Conservation (phyloP, 129 eudicot genomes). For the Helianthus annuus region HanXRQr2.0-SUNRISE NC_035446.2:105653951-105654450, state of each 20-base stretch:
- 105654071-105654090: no score
- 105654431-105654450: slow-evolving; percentile 86
- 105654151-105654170: background rate
- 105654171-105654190: background rate
- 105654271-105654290: background rate
- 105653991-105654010: no score
- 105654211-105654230: background rate
- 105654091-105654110: no score
- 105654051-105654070: no score
- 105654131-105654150: no score
- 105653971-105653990: no score
- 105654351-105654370: slow-evolving; percentile 93
- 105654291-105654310: slow-evolving; percentile 4
- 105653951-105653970: no score
- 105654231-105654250: background rate
- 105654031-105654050: no score
- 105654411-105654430: slow-evolving; percentile 96
- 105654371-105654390: slow-evolving; percentile 93
- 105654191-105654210: background rate
- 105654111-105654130: no score
- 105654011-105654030: no score
- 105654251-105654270: background rate
- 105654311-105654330: slow-evolving; percentile 8
- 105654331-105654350: slow-evolving; percentile 47
- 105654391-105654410: slow-evolving; percentile 87